Evolutionary conservation across 2,329 filamentous ascomycete genomes (phyloP).

Genomic region (Knufia petricola): DNA sequence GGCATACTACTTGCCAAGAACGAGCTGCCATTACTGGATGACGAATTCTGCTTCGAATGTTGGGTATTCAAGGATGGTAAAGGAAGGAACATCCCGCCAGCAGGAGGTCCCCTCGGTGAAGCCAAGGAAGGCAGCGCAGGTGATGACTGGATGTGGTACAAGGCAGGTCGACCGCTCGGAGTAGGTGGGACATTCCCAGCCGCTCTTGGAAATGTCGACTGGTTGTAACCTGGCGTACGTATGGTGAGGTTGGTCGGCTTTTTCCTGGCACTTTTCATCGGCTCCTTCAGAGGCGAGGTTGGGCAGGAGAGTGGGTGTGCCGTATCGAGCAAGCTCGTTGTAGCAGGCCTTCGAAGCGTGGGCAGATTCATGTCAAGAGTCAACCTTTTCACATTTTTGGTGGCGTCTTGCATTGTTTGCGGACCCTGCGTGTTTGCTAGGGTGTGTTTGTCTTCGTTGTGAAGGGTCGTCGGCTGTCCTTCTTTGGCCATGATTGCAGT

Average conservation of each 20-base stretch:
- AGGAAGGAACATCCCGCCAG: constrained; percentile 39
- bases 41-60: constrained; percentile 13
- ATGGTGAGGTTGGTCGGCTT: constrained; percentile 53
- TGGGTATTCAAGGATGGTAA: constrained; percentile 13
- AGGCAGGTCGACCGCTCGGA: constrained; percentile 42
- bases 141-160: constrained; percentile 54
- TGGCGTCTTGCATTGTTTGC: constrained; percentile 22
- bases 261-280: constrained; percentile 44
- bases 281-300: constrained; percentile 48
- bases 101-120: constrained; percentile 41
- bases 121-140: constrained; percentile 47
- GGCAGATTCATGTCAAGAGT: constrained; percentile 50
- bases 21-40: constrained; percentile 17
- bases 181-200: constrained; percentile 48
- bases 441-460: constrained; percentile 11
- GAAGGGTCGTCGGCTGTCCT: constrained; percentile 24
- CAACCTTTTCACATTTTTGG: constrained; percentile 52
- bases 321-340: constrained; percentile 38
- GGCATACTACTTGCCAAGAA: constrained; percentile 28
- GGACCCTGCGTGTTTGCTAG: constrained; percentile 22
- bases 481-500: constrained; percentile 17
- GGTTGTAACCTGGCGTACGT: constrained; percentile 43
- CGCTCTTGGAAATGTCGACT: constrained; percentile 37
- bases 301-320: constrained; percentile 39
- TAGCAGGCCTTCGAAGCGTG: constrained; percentile 35